These are phyloP conservation scores for Tanacetum coccineum DNA, from an alignment of 129 eudicot species.

Conservation along the genomic window DNA sequence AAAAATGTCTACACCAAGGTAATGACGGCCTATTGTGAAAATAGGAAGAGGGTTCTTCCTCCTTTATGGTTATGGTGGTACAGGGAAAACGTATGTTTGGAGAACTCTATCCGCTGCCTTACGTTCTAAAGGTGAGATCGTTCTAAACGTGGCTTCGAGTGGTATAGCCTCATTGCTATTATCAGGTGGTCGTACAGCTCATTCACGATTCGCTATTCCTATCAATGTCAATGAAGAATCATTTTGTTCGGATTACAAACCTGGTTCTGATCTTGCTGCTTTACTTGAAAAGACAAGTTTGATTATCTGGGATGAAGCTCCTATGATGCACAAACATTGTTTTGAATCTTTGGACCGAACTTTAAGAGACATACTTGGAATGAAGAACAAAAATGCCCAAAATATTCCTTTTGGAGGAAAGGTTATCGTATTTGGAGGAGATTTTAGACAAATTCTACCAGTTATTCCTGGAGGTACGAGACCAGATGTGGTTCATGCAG, in stretches of 20 bases:
- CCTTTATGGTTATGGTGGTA: neutral
- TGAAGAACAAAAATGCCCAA: neutral
- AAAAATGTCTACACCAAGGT: neutral
- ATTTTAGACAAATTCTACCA: neutral
- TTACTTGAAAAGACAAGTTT: neutral
- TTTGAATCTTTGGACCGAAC: neutral
- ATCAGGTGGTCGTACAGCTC: neutral
- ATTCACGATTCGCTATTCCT: neutral
- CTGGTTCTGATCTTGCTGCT: neutral
- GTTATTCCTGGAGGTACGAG: neutral
- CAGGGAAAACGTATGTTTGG: slow-evolving; percentile 4
- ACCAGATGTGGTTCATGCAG: neutral
- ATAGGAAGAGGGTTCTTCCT: neutral
- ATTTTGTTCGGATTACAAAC: neutral
- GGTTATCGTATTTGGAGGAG: neutral
- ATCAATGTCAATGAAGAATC: neutral
- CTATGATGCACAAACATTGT: neutral
- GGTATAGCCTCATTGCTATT: slow-evolving; percentile 1
- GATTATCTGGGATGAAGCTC: slow-evolving; percentile 7
- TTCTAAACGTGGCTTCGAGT: slow-evolving; percentile 3
- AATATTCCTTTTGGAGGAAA: neutral
- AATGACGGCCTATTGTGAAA: neutral
- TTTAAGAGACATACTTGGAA: neutral
- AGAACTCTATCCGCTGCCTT: neutral
- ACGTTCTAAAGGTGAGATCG: neutral